Percentiles rank a stretch among this genome's conserved stretches.
Evolutionary conservation across 2,329 filamentous ascomycete genomes (phyloP).

Genomic region (Aspergillus intermedius): DNA sequence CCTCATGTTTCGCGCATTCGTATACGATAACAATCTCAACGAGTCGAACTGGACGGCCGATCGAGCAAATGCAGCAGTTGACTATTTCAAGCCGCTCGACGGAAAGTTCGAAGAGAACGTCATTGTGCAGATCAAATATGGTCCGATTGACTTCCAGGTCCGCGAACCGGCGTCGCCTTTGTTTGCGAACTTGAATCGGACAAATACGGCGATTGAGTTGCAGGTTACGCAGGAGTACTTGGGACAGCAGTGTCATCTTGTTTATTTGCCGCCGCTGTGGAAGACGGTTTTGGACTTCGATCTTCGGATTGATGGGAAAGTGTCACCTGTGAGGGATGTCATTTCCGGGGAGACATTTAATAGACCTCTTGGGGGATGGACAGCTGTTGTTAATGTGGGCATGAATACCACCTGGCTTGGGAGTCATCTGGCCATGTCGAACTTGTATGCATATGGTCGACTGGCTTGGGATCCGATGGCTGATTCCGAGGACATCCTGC

Average conservation of each 20-base stretch:
- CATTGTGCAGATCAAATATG: conserved; percentile 66
- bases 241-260: conserved; percentile 62
- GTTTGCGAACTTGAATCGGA: conserved; percentile 48
- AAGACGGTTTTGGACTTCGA: conserved; percentile 63
- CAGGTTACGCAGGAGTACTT: conserved; percentile 65
- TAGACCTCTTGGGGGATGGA: conserved; percentile 54
- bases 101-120: conserved; percentile 63
- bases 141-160: conserved; percentile 68
- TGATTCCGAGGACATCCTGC: conserved; percentile 46
- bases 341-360: conserved; percentile 39
- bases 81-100: conserved; percentile 61
- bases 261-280: conserved; percentile 64
- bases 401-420: conserved; percentile 62
- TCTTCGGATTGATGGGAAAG: conserved; percentile 52
- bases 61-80: conserved; percentile 62
- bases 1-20: conserved; percentile 66
- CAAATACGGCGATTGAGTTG: conserved; percentile 55
- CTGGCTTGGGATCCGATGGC: conserved; percentile 58
- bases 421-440: conserved; percentile 63
- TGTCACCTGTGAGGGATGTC: conserved; percentile 50
- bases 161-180: conserved; percentile 61
- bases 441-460: conserved; percentile 63
- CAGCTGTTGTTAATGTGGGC: conserved; percentile 62
- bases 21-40: conserved; percentile 56
- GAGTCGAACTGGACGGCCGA: conserved; percentile 59